Conservation (phyloP, 179 eudicot species). For the Kewa caespitosa region DNA sequence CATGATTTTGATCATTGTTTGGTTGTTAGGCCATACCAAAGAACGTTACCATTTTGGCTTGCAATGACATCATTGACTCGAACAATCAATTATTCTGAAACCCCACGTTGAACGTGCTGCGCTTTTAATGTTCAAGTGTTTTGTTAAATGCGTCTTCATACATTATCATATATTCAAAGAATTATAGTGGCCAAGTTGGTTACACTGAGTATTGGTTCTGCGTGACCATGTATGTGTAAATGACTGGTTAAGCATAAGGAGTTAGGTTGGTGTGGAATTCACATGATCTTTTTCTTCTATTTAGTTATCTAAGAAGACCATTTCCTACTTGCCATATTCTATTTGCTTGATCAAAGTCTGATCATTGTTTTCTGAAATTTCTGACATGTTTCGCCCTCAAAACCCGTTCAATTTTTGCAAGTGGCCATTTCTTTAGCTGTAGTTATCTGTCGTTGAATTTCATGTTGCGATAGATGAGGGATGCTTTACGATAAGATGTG, state of each 20-base stretch:
- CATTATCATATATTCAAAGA: neutral
- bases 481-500: no score
- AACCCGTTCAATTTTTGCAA: no score
- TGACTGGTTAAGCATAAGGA: neutral
- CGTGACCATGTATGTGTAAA: neutral
- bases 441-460: no score
- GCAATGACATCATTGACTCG: neutral
- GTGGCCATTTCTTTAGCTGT: neutral
- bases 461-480: no score
- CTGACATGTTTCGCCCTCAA: neutral
- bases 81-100: neutral
- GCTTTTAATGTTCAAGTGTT: neutral
- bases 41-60: neutral
- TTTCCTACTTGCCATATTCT: neutral
- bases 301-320: neutral
- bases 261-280: neutral
- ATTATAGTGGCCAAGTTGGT: neutral
- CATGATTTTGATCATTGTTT: neutral
- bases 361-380: neutral
- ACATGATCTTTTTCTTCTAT: neutral
- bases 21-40: neutral
- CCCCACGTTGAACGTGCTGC: neutral
- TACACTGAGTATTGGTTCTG: neutral
- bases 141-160: neutral
- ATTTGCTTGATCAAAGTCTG: neutral